Conservation (phyloP, 768 basidiomycete genomes). For the Leucocoprinus birnbaumii region DNA sequence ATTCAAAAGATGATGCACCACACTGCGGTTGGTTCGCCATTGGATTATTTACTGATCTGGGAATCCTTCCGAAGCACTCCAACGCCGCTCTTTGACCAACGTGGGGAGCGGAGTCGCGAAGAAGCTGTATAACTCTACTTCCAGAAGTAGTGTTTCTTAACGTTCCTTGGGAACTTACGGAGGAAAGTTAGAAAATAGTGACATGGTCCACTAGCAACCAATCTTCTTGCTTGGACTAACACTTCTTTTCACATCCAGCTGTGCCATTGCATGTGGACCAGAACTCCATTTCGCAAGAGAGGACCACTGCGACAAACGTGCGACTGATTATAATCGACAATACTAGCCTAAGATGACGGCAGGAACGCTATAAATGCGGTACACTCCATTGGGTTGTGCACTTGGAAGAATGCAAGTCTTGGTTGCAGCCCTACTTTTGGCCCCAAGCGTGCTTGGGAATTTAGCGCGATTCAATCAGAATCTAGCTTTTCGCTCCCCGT, state of each 20-base stretch:
- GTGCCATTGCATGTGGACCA: not conserved
- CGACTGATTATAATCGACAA: not conserved
- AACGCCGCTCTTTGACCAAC: too few species aligned
- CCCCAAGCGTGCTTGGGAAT: conserved; percentile 15
- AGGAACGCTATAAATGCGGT: not conserved
- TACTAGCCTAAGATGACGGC: not conserved
- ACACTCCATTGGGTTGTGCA: too few species aligned
- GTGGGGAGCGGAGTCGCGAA: too few species aligned
- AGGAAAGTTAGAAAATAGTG: too few species aligned
- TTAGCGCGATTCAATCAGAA: conserved; percentile 32
- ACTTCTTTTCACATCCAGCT: not conserved
- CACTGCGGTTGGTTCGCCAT: too few species aligned
- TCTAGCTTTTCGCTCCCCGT: conserved; percentile 38
- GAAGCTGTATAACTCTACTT: too few species aligned
- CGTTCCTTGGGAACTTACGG: too few species aligned
- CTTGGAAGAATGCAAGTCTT: not conserved
- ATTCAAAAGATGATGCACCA: too few species aligned
- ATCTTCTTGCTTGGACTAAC: not conserved
- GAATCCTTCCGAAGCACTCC: too few species aligned
- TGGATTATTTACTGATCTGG: too few species aligned
- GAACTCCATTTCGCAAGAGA: not conserved
- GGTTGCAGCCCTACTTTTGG: conserved; percentile 7
- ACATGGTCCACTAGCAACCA: not conserved
- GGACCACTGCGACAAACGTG: not conserved
- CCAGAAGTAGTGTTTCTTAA: too few species aligned